Evolutionary conservation across 1,284 basidiomycete species (phyloP), one percentile per base, ranked within the genome.

Genomic region (Heterobasidion occidentale): DNA sequence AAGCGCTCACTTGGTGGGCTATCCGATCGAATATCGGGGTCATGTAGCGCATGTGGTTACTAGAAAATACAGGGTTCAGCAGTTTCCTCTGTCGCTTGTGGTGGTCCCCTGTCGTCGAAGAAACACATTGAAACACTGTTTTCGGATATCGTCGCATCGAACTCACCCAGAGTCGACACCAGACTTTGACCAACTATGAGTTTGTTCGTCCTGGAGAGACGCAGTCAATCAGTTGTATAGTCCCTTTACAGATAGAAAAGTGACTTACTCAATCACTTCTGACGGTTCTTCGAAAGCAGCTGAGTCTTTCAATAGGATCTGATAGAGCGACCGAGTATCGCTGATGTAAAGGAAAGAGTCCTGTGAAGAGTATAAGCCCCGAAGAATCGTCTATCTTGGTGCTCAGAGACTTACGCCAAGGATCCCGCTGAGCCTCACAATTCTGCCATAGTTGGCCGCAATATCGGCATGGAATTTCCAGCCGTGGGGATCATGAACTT

Each of bases 21-120:
- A 65, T 55, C 20, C 56, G 36, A 49, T 61, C 58, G 55, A 69
- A 67, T 1, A 64, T 60, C 1, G 67, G 67, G 5, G 60, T 53
- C 56, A 67, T 60, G 35, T 63, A 52, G 6, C 64, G 62, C 63
- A 67, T 62, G 46, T 68, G 65, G 1, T 36, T 57, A 15, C 58
- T 58, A 2, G 62, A 63, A 51, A 68, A 68, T 6, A 64, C 64
- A 1, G 67, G 67, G 48, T 65, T 67, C 7, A 68, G 57, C n/a
- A 66, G 48, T 57, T 64, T 67, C 19, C 66, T 63, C 54, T 68
- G 67, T 44, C 57, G 63, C 9, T 61, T 58, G 42, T 66, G 65
- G 5, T 54, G 58, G n/a, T 67, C 62, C n/a, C 46, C 9, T 48
- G 27, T 9, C 19, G 27, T 11, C 27, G 46, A 48, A 33, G 11